Percentiles rank a stretch among this genome's conserved stretches.
Conservation (phyloP, 1,139 yeast species). For the Wickerhamomyces sp. region DNA sequence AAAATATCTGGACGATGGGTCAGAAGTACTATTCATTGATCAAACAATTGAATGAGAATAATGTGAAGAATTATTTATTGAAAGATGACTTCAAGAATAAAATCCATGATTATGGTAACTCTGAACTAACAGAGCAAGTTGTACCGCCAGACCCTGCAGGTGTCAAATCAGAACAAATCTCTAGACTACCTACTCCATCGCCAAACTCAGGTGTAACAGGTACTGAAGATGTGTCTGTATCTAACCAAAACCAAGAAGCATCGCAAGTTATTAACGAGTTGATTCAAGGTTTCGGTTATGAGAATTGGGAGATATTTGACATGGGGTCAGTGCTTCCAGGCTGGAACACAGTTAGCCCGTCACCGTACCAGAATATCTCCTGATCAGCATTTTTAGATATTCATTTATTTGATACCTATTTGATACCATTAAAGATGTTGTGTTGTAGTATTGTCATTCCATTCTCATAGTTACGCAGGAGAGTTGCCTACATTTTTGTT, state of each 20-base stretch:
- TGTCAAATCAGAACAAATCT: background rate
- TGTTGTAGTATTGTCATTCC: too few relatives aligned
- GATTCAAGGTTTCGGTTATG: conserved; percentile 10
- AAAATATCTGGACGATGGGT: conserved; percentile 10
- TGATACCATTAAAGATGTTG: too few relatives aligned
- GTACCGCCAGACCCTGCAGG: background rate
- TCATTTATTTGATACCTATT: too few relatives aligned
- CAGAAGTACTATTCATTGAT: conserved; percentile 8
- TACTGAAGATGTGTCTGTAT: background rate
- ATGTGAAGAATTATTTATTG: conserved; percentile 7
- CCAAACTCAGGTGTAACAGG: background rate
- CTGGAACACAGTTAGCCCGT: conserved; percentile 6
- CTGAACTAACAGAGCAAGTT: conserved; percentile 8
- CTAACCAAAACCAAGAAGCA: background rate
- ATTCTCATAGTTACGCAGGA: too few relatives aligned
- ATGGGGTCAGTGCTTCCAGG: conserved; percentile 12
- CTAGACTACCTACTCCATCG: too few relatives aligned
- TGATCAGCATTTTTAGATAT: too few relatives aligned
- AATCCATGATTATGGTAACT: conserved; percentile 11
- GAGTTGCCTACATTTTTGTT: too few relatives aligned
- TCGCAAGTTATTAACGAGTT: conserved; percentile 4
- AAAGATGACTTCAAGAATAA: conserved; percentile 9
- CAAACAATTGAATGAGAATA: conserved; percentile 6
- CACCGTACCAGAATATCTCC: background rate
- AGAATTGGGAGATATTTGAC: conserved; percentile 12